phyloP scores from a whole-genome alignment of 148 eudicot genomes.

The Fagopyrum tataricum region DNA sequence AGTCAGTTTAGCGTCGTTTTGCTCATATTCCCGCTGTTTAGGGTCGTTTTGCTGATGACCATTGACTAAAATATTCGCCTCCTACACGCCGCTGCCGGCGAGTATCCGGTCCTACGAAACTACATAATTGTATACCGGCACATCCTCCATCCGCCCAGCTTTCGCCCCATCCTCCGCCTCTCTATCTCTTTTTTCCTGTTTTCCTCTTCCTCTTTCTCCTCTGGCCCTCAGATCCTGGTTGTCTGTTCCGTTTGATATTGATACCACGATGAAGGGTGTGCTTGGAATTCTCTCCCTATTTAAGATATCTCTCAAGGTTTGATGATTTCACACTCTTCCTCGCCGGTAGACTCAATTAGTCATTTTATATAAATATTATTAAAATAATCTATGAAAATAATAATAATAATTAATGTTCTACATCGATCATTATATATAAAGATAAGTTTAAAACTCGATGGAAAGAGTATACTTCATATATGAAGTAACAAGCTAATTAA shows the following conservation, averaged over 20 bases:
- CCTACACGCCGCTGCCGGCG: constrained; percentile 22
- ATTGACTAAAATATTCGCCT: not conserved
- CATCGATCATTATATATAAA: too few species aligned
- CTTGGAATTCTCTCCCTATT: constrained; percentile 25
- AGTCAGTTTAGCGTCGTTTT: too few species aligned
- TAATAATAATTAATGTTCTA: too few species aligned
- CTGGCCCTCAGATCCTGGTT: constrained; percentile 46
- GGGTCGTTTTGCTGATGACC: too few species aligned
- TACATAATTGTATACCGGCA: constrained; percentile 23
- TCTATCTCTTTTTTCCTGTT: constrained; percentile 19
- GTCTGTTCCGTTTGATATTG: constrained; percentile 46
- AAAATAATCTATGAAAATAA: too few species aligned
- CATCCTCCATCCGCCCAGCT: constrained; percentile 8
- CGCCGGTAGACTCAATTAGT: not conserved
- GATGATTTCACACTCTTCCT: not conserved
- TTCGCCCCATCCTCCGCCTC: constrained; percentile 11
- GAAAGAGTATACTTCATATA: too few species aligned
- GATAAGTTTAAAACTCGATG: too few species aligned
- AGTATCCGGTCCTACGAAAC: constrained; percentile 1
- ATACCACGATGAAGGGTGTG: constrained; percentile 26
- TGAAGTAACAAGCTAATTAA: too few species aligned
- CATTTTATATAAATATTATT: too few species aligned
- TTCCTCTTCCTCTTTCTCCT: constrained; percentile 22
- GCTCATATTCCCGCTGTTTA: too few species aligned
- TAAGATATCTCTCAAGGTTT: constrained; percentile 42